Conservation (phyloP, 345 rosid genomes). For the Lepidium africanum region DNA sequence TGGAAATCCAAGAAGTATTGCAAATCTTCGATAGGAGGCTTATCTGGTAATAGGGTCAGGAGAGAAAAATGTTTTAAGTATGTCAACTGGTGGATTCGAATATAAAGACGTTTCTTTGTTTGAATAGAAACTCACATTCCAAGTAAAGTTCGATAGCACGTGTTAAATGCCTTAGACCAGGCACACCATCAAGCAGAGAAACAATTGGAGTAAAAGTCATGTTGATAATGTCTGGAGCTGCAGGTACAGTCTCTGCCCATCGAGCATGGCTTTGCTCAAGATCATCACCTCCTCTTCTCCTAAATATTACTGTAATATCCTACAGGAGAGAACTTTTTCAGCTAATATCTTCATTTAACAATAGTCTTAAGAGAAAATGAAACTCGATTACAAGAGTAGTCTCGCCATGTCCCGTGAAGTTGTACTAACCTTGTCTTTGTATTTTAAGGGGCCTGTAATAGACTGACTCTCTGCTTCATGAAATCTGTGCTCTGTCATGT, state of each 20-base stretch:
- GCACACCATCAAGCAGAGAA: slow-evolving; percentile 83
- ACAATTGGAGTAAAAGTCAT: slow-evolving; percentile 87
- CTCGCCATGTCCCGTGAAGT: not conserved
- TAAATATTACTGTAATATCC: slow-evolving; percentile 95
- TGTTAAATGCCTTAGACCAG: slow-evolving; percentile 74
- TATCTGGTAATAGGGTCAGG: slow-evolving; percentile 41
- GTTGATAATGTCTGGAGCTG: slow-evolving; percentile 86
- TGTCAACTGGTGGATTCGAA: not conserved
- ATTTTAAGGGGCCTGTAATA: slow-evolving; percentile 59
- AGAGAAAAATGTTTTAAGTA: not conserved
- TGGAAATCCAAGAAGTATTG: slow-evolving; percentile 94
- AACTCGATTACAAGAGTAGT: not conserved
- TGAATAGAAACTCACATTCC: slow-evolving; percentile 62
- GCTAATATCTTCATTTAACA: not conserved
- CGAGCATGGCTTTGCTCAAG: slow-evolving; percentile 89
- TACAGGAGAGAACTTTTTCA: slow-evolving; percentile 48
- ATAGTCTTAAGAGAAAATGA: not conserved
- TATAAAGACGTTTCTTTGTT: not conserved
- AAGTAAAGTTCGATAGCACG: slow-evolving; percentile 85
- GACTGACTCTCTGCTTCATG: slow-evolving; percentile 52
- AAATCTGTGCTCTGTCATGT: slow-evolving; percentile 68
- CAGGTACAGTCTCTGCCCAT: slow-evolving; percentile 74
- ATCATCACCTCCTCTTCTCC: slow-evolving; percentile 99
- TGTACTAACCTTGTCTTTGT: slow-evolving; percentile 86
- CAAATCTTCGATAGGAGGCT: slow-evolving; percentile 94